These are phyloP conservation scores for Haplosporangium sp. DNA, from an alignment of 371 early-diverging fungal species.

Conservation along the genomic window DNA sequence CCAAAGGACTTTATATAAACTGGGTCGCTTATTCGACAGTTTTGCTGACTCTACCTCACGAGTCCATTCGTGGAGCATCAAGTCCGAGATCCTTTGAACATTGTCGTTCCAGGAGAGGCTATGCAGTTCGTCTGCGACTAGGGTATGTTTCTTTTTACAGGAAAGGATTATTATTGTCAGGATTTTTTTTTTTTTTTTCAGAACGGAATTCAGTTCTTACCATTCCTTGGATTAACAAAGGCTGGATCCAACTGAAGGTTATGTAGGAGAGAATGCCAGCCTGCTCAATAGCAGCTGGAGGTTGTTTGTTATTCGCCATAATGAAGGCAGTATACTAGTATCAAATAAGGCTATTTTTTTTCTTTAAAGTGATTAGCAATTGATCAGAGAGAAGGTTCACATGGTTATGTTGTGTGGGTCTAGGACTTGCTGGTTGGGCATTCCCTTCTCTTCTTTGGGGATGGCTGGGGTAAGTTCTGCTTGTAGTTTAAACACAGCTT, in stretches of 20 bases:
- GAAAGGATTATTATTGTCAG: too few species aligned
- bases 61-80: constrained; percentile 41
- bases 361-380: too few species aligned
- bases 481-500: too few species aligned
- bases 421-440: not conserved
- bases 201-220: constrained; percentile 14
- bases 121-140: constrained; percentile 36
- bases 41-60: constrained; percentile 26
- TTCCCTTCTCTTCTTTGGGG: not conserved
- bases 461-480: too few species aligned
- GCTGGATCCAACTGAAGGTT: constrained; percentile 55
- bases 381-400: too few species aligned
- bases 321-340: not conserved
- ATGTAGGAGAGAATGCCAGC: constrained; percentile 43
- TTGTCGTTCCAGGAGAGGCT: constrained; percentile 41
- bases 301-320: constrained; percentile 31
- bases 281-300: constrained; percentile 41
- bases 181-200: too few species aligned
- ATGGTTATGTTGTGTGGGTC: not conserved
- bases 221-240: constrained; percentile 38
- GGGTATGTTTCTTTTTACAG: constrained; percentile 26
- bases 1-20: constrained; percentile 45
- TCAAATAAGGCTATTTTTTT: too few species aligned
- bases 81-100: constrained; percentile 42
- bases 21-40: constrained; percentile 35